phyloP scores from a whole-genome alignment of 176 grass and related monocot species.

The Avena insularis region DNA sequence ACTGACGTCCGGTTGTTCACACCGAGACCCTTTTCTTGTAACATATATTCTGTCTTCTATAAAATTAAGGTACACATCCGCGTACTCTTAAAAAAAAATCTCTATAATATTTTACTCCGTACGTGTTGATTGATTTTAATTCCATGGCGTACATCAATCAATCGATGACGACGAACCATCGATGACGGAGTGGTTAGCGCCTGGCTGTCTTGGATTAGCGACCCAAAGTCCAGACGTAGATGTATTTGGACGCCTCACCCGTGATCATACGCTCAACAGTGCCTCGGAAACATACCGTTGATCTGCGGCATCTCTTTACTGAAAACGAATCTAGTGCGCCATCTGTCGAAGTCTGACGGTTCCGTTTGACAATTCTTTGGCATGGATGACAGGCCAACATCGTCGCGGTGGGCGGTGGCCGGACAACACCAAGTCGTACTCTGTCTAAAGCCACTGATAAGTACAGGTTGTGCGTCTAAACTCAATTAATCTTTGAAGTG shows the following conservation, averaged over 20 bases:
- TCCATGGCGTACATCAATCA: neutral
- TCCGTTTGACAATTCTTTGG: neutral
- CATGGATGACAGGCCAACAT: neutral
- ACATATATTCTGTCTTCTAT: no score
- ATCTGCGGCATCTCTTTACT: neutral
- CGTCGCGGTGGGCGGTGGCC: neutral
- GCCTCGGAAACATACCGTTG: neutral
- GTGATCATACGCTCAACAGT: neutral
- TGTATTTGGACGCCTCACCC: neutral
- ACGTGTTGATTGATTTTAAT: no score
- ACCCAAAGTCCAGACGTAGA: neutral
- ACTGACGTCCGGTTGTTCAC: no score
- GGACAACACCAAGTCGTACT: neutral
- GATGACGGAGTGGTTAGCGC: conserved; percentile 17
- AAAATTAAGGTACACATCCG: no score
- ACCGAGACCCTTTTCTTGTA: no score
- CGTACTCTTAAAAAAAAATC: no score
- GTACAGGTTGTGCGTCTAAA: neutral
- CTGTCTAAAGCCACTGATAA: neutral
- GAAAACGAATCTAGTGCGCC: neutral
- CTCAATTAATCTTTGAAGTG: neutral
- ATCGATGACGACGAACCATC: neutral
- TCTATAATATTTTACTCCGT: no score
- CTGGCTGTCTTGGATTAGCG: neutral
- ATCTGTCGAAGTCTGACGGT: neutral